Base-by-base conservation (phyloP, 176 grass and related monocot species). In the Lolium multiflorum region DNA sequence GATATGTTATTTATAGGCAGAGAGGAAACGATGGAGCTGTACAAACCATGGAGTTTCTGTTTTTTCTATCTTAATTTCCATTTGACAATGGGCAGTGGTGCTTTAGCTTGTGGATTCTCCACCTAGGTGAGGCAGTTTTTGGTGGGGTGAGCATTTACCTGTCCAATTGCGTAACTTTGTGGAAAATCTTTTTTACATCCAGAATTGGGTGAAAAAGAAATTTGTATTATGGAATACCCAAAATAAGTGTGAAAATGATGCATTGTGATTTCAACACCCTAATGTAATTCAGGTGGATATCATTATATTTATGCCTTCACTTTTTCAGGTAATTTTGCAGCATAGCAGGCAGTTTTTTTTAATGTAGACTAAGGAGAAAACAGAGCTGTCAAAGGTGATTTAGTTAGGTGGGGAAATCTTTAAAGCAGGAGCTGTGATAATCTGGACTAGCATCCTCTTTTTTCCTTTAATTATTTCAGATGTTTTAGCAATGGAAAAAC, bases 1-100 rank as follows among this genome's bases (percentile, higher is more conserved):
- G 46, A 77, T n/a, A 3, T 2, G 74, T 83, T 71, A 90, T 87
- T 87, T 90, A 87, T 90, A 83, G 74, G 48, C 47, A 72, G 12
- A 63, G 13, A 63, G 11, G 10, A 50, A 35, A 59, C 0, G 47
- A 70, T 52, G 56, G 35, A 78, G 12, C 0, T 82, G 15, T 25
- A 11, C n/a, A 62, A 48, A 71, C 48, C 11, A 64, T 20, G 61
- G 24, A 8, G 58, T 56, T 3, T 21, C 22, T 44, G 41, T n/a
- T 9, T 41, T n/a, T 35, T 38, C 17, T 21, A 44, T 6, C 3
- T 7, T 35, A 11, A 73, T 79, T 86, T 86, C 18, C 55, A 49
- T 83, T 79, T 83, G 76, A 58, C 73, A n/a, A 11, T 72, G 5
- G 72, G 17, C 10, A 65, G 31, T 64, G 63, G 65, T 9, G 62